These are phyloP conservation scores for Suillus alpinus DNA, from an alignment of 768 basidiomycete species.

Conservation along the genomic window DNA sequence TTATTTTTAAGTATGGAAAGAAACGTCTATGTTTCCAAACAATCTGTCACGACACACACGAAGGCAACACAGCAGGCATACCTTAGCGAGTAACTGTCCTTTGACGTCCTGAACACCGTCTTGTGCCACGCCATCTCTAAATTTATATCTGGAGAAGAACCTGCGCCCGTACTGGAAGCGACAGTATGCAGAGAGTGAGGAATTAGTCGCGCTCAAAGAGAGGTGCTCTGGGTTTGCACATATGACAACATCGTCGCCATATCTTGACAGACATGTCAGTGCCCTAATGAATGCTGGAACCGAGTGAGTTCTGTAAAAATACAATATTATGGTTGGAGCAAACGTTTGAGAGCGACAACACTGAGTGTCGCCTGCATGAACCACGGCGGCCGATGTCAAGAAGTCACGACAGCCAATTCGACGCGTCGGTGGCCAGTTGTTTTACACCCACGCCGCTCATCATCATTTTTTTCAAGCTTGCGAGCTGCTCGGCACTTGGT, in stretches of 20 bases:
- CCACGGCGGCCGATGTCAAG: neutral
- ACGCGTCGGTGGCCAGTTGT: neutral
- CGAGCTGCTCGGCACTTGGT: neutral
- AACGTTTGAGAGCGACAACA: constrained; percentile 51
- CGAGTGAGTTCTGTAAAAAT: constrained; percentile 21
- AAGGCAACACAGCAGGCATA: constrained; percentile 22
- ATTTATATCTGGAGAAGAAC: constrained; percentile 67
- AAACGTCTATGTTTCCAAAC: constrained; percentile 46
- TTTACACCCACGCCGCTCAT: neutral
- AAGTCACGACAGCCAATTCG: neutral
- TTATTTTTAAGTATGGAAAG: constrained; percentile 72
- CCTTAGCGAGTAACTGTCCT: constrained; percentile 73
- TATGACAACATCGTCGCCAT: constrained; percentile 77
- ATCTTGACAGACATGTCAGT: constrained; percentile 73
- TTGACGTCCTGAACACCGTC: constrained; percentile 46
- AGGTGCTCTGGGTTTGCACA: constrained; percentile 60
- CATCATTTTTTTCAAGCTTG: neutral
- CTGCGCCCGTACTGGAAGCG: constrained; percentile 65
- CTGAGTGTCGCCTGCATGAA: constrained; percentile 70
- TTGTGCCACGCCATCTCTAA: constrained; percentile 31
- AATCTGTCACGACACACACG: constrained; percentile 1
- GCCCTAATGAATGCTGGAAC: constrained; percentile 69
- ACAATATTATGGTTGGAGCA: constrained; percentile 5
- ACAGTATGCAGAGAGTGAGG: constrained; percentile 79
- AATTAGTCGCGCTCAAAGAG: constrained; percentile 72